Conservation (phyloP, 371 early-diverging fungal species). For the Haplosporangium sp. region DNA sequence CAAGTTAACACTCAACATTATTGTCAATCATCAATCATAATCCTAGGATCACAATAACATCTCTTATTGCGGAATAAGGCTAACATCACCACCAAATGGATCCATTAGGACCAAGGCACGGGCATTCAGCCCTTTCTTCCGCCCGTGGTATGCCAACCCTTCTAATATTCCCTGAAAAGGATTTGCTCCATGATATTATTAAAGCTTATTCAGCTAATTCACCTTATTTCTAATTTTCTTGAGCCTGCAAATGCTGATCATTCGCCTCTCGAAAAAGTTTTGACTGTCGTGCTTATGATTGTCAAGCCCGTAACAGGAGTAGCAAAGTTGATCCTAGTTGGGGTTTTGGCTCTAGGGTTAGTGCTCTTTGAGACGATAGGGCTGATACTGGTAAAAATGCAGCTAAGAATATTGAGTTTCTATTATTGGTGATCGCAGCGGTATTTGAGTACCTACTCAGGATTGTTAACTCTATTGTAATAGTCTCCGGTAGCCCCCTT, state of each 20-base stretch:
- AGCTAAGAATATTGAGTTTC: too few species aligned
- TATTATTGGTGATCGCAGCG: too few species aligned
- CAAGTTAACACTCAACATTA: constrained; percentile 39
- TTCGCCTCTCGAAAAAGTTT: constrained; percentile 33
- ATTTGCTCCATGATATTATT: not conserved
- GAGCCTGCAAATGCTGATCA: constrained; percentile 57
- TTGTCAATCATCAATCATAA: not conserved
- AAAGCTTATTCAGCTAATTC: not conserved
- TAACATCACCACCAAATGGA: constrained; percentile 4
- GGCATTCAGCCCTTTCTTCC: constrained; percentile 93
- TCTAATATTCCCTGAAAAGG: not conserved
- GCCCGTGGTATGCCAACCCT: constrained; percentile 68
- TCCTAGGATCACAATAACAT: not conserved
- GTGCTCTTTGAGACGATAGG: constrained; percentile 54
- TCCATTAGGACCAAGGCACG: constrained; percentile 78
- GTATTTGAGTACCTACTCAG: too few species aligned
- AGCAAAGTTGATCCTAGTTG: constrained; percentile 58
- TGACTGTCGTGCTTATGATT: constrained; percentile 41
- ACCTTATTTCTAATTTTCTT: not conserved
- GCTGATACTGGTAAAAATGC: constrained; percentile 29
- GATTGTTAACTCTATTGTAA: constrained; percentile 10
- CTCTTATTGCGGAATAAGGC: not conserved
- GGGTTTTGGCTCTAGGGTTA: constrained; percentile 47
- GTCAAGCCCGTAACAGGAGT: constrained; percentile 64
- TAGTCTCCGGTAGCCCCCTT: constrained; percentile 60